Conservation (phyloP, 805 yeast genomes). For the Yamadazyma sp. region DNA sequence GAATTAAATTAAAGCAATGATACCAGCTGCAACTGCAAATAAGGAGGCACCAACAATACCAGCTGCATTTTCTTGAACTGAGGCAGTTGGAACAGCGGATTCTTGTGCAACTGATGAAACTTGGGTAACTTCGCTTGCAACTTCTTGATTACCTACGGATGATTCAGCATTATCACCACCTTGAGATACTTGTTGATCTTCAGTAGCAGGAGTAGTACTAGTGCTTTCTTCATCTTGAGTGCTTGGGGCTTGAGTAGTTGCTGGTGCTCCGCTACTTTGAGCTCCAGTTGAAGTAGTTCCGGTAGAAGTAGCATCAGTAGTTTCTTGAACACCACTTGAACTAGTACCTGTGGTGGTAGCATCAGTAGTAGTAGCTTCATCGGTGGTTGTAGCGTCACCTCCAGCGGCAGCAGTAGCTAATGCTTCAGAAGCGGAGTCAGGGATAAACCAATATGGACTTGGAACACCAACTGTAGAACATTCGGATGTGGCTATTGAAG, state of each 20-base stretch:
- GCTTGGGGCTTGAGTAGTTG: constrained; percentile 5
- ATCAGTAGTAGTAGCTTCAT: constrained; percentile 3
- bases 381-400: constrained; percentile 19
- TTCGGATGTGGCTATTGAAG: constrained; percentile 27
- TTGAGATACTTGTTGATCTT: constrained; percentile 5
- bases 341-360: constrained; percentile 10
- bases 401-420: constrained; percentile 13
- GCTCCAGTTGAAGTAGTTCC: constrained; percentile 1
- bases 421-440: constrained; percentile 12
- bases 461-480: constrained; percentile 24
- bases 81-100: constrained; percentile 8
- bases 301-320: constrained; percentile 4
- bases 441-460: constrained; percentile 30
- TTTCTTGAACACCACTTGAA: no score
- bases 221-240: constrained; percentile 6
- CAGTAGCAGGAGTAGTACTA: constrained; percentile 2
- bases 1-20: constrained; percentile 13
- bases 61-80: constrained; percentile 10
- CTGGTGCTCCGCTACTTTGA: no score
- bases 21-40: constrained; percentile 12
- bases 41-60: constrained; percentile 9
- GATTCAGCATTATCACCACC: constrained; percentile 5
- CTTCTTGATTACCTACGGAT: constrained; percentile 5
- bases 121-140: constrained; percentile 2
- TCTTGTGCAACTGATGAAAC: constrained; percentile 4